These are phyloP conservation scores for Blastocystis sp. DNA, from an alignment of 352 stramenopile genomes.

Conservation along the genomic window DNA sequence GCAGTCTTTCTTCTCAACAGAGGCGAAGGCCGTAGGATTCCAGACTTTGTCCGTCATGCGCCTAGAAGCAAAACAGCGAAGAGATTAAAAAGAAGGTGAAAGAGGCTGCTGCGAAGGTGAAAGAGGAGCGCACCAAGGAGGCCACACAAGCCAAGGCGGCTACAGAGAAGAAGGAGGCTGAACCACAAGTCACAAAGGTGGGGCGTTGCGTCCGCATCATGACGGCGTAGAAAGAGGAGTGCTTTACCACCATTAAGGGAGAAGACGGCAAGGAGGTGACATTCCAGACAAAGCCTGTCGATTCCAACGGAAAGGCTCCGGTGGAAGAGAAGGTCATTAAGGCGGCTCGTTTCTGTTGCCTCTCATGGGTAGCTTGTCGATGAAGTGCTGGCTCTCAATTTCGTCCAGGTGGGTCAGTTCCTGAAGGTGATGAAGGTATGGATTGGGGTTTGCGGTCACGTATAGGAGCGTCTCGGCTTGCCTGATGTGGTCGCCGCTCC, in stretches of 20 bases:
- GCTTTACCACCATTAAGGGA: slow-evolving; percentile 50
- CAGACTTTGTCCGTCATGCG: not conserved
- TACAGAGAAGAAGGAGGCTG: slow-evolving; percentile 9
- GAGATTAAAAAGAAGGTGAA: slow-evolving; percentile 73
- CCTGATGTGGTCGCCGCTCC: slow-evolving; percentile 51
- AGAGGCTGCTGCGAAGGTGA: slow-evolving; percentile 49
- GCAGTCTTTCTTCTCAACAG: slow-evolving; percentile 58
- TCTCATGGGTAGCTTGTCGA: slow-evolving; percentile 37
- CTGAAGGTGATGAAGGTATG: slow-evolving; percentile 32
- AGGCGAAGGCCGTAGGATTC: slow-evolving; percentile 11
- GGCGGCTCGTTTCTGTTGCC: not conserved
- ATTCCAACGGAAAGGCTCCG: slow-evolving; percentile 24
- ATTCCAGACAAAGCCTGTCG: slow-evolving; percentile 60
- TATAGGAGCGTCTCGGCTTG: slow-evolving; percentile 42
- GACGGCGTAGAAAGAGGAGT: slow-evolving; percentile 53
- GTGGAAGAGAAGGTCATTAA: slow-evolving; percentile 68
- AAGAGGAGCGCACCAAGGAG: slow-evolving; percentile 41
- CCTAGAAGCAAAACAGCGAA: slow-evolving; percentile 33
- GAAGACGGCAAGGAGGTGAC: slow-evolving; percentile 37
- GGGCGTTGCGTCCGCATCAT: not conserved
- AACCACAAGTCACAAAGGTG: slow-evolving; percentile 47
- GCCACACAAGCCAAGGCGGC: slow-evolving; percentile 32
- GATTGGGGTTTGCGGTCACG: not conserved
- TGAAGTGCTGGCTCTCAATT: slow-evolving; percentile 68
- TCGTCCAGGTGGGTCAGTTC: slow-evolving; percentile 68